phyloP scores from a whole-genome alignment of 2,329 filamentous ascomycete genomes.

The Claviceps pusilla region DNA sequence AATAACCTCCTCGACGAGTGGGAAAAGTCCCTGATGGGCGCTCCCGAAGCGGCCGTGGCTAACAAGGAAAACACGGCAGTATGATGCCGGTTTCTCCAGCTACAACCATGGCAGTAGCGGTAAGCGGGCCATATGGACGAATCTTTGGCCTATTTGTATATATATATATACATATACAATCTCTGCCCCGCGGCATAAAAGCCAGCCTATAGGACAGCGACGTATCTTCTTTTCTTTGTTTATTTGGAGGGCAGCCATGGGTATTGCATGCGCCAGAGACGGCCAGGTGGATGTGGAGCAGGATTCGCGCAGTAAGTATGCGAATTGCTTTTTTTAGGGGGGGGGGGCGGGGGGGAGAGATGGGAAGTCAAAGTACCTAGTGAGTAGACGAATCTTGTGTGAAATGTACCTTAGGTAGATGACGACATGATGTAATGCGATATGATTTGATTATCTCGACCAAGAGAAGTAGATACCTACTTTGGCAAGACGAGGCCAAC shows the following conservation, averaged over 20 bases:
- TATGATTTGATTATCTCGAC: neutral
- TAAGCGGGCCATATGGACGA: neutral
- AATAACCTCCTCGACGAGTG: conserved; percentile 78
- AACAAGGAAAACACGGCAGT: conserved; percentile 19
- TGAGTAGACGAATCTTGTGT: neutral
- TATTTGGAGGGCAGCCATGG: neutral
- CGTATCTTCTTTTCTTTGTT: neutral
- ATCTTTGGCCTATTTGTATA: neutral
- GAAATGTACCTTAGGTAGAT: neutral
- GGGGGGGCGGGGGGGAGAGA: neutral
- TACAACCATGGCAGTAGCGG: conserved; percentile 6
- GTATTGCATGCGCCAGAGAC: neutral
- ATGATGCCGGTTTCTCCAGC: neutral
- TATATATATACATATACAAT: neutral
- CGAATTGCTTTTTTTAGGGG: neutral
- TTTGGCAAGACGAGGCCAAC: neutral
- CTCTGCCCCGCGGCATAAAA: neutral
- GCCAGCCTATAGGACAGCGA: neutral
- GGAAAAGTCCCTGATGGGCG: conserved; percentile 46
- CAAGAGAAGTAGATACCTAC: too few relatives aligned
- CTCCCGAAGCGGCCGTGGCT: conserved; percentile 7
- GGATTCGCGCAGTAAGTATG: neutral
- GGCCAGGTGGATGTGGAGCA: neutral
- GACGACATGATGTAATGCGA: conserved; percentile 4
- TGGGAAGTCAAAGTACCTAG: neutral